Evolutionary conservation across 257 asterid species (phyloP).

Genomic region (Solanum appendiculatum): DNA sequence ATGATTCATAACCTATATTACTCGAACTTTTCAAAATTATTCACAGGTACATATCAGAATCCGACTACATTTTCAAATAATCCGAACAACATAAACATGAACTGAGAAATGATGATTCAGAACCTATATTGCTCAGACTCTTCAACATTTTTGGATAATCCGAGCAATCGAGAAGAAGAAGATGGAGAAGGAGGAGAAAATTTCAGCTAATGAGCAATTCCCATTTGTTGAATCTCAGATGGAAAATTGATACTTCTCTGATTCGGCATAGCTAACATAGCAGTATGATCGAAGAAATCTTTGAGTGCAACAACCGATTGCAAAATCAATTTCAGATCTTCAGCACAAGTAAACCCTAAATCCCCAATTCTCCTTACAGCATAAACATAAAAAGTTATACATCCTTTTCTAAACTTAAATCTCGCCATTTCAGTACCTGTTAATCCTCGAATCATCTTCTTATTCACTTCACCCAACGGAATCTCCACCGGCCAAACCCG

Average conservation of each 20-base stretch:
- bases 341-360: conserved; percentile 53
- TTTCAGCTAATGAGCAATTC: conserved; percentile 46
- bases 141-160: background rate
- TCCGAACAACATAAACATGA: background rate
- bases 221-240: conserved; percentile 27
- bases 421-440: conserved; percentile 75
- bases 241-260: conserved; percentile 65
- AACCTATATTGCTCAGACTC: background rate
- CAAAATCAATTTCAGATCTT: conserved; percentile 58
- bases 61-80: background rate
- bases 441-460: conserved; percentile 60
- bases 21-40: background rate
- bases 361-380: conserved; percentile 67
- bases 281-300: conserved; percentile 96
- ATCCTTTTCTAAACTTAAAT: conserved; percentile 85
- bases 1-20: accelerated
- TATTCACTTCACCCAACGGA: conserved; percentile 87
- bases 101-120: background rate
- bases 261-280: conserved; percentile 94
- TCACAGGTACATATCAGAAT: accelerated
- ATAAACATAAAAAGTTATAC: conserved; percentile 80
- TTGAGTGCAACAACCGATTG: conserved; percentile 73
- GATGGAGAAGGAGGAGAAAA: background rate
- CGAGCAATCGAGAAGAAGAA: background rate
- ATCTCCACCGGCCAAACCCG: conserved; percentile 79